Evolutionary conservation across 2,329 filamentous ascomycete species (phyloP).

Genomic region (Scleromitrula shiraiana): DNA sequence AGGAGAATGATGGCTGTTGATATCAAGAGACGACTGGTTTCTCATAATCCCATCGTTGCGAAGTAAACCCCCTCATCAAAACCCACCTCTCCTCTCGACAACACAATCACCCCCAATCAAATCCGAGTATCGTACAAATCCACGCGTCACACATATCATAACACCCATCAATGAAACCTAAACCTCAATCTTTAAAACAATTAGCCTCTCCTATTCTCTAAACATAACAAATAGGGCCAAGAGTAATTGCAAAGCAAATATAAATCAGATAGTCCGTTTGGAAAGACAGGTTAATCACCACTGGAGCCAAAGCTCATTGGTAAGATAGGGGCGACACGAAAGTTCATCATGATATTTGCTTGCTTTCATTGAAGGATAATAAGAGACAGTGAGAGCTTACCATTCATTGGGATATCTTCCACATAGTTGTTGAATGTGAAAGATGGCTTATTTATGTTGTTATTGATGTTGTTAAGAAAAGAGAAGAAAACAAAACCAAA

Average conservation of each 20-base stretch:
- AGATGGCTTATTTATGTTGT: too few relatives aligned
- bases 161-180: too few relatives aligned
- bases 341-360: slow-evolving; percentile 46
- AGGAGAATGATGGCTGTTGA: not conserved
- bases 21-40: too few relatives aligned
- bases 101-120: too few relatives aligned
- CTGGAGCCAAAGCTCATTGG: slow-evolving; percentile 31
- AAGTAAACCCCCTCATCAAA: too few relatives aligned
- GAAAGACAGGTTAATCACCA: slow-evolving; percentile 53
- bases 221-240: not conserved
- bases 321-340: slow-evolving; percentile 54
- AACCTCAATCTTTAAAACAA: slow-evolving; percentile 9
- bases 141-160: too few relatives aligned
- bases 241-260: not conserved
- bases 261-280: slow-evolving; percentile 47
- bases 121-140: too few relatives aligned
- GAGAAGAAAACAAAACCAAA: not conserved
- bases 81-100: too few relatives aligned
- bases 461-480: not conserved
- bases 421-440: too few relatives aligned
- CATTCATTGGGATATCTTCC: not conserved
- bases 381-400: slow-evolving; percentile 9
- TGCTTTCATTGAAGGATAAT: not conserved
- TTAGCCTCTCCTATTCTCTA: slow-evolving; percentile 14
- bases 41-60: too few relatives aligned